Evolutionary conservation across 768 basidiomycete species (phyloP).

Genomic region (Suillus plorans): DNA sequence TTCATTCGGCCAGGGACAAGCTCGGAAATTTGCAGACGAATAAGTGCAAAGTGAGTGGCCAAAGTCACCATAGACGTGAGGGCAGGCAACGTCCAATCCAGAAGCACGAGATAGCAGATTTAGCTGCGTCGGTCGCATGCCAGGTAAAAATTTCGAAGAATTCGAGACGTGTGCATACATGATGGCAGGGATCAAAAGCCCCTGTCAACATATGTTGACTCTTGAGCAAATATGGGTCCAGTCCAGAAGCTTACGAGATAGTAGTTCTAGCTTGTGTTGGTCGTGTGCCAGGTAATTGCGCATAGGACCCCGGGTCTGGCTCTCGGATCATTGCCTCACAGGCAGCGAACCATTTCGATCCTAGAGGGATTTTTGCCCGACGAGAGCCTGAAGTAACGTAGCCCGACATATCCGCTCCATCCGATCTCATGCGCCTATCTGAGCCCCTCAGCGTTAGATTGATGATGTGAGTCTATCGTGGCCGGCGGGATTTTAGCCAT

Average conservation of each 20-base stretch:
- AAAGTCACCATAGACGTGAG: background rate
- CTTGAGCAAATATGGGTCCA: background rate
- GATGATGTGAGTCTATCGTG: background rate
- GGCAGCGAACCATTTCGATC: background rate
- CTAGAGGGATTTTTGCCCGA: background rate
- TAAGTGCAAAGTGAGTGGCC: background rate
- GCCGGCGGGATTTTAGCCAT: background rate
- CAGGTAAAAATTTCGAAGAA: background rate
- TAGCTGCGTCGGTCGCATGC: background rate
- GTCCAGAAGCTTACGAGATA: background rate
- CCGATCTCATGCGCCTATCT: background rate
- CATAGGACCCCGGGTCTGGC: background rate
- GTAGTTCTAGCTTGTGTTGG: background rate
- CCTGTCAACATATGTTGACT: background rate
- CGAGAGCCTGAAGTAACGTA: background rate
- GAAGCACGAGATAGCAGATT: background rate
- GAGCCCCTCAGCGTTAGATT: background rate
- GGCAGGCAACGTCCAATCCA: background rate
- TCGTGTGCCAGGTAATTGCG: background rate
- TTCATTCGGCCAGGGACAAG: background rate
- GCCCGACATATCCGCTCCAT: background rate
- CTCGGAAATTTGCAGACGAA: background rate
- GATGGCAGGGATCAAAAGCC: background rate
- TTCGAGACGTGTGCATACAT: background rate
- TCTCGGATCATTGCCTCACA: background rate